Conservation (phyloP, 805 yeast species). For the Sugiyamaella boreocaroliniensis region DNA sequence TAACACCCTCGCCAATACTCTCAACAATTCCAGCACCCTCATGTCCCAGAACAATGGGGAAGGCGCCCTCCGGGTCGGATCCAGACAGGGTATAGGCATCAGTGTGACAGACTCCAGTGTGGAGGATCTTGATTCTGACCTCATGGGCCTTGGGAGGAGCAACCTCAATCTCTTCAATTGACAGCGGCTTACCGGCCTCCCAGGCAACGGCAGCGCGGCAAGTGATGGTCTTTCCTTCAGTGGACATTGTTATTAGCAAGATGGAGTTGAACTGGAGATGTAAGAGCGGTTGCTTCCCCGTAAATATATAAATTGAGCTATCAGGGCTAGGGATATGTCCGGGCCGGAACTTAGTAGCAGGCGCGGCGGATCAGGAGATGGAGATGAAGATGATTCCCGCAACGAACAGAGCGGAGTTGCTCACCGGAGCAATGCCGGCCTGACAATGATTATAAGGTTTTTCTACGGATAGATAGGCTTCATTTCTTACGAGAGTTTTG, state of each 20-base stretch:
- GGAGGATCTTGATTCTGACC: constrained; percentile 79
- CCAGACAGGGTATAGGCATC: constrained; percentile 97
- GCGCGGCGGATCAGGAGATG: too few species aligned
- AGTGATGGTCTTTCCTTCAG: constrained; percentile 43
- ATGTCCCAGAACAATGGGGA: constrained; percentile 91
- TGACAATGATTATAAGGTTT: too few species aligned
- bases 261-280: background rate
- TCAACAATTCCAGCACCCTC: constrained; percentile 98
- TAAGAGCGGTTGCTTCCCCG: background rate
- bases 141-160: constrained; percentile 95
- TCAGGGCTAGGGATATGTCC: too few species aligned
- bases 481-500: background rate
- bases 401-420: too few species aligned
- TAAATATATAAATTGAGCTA: background rate
- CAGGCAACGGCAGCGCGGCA: constrained; percentile 98
- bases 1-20: constrained; percentile 89
- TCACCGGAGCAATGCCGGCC: too few species aligned
- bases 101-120: constrained; percentile 97
- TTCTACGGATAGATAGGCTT: background rate
- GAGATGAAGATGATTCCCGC: too few species aligned
- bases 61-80: constrained; percentile 91
- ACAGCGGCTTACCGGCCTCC: constrained; percentile 74
- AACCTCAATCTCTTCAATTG: constrained; percentile 83
- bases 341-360: too few species aligned
- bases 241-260: constrained; percentile 20